A percentile compares a stretch with the other conserved stretches of the same genome.
Conservation (phyloP, 1,284 basidiomycete genomes). For the Cryptococcus sp. region DNA sequence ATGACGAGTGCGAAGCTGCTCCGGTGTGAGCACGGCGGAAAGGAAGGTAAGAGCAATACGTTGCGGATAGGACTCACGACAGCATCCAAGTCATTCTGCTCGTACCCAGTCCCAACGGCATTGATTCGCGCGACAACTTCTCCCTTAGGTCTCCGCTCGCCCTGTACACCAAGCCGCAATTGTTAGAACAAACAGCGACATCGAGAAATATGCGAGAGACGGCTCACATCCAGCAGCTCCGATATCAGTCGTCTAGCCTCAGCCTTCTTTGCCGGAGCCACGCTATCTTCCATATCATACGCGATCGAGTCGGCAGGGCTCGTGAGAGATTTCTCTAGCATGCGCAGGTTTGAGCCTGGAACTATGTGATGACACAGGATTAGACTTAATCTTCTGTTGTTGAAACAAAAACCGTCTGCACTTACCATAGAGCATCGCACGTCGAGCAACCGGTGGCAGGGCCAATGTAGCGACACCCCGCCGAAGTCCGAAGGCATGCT, state of each 20-base stretch:
- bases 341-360: constrained; percentile 72
- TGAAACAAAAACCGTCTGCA: not conserved
- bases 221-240: constrained; percentile 59
- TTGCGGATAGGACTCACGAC: constrained; percentile 57
- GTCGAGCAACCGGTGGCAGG: constrained; percentile 27
- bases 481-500: not conserved
- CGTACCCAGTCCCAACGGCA: constrained; percentile 69
- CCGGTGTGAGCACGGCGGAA: not conserved
- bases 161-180: constrained; percentile 2
- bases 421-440: constrained; percentile 49
- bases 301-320: constrained; percentile 70
- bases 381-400: not conserved
- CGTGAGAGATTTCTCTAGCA: constrained; percentile 73
- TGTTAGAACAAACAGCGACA: too few relatives aligned
- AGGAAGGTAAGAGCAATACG: not conserved
- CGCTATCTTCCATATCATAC: constrained; percentile 85
- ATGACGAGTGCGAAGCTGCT: constrained; percentile 43
- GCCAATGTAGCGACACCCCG: constrained; percentile 1
- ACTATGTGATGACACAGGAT: constrained; percentile 53
- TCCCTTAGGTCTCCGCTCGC: constrained; percentile 39
- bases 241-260: constrained; percentile 63
- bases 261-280: constrained; percentile 68
- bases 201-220: too few relatives aligned
- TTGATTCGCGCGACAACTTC: constrained; percentile 76
- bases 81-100: constrained; percentile 66